Conservation (phyloP, 108 stramenopile genomes). For the Pseudonitzschia multiseries region DNA sequence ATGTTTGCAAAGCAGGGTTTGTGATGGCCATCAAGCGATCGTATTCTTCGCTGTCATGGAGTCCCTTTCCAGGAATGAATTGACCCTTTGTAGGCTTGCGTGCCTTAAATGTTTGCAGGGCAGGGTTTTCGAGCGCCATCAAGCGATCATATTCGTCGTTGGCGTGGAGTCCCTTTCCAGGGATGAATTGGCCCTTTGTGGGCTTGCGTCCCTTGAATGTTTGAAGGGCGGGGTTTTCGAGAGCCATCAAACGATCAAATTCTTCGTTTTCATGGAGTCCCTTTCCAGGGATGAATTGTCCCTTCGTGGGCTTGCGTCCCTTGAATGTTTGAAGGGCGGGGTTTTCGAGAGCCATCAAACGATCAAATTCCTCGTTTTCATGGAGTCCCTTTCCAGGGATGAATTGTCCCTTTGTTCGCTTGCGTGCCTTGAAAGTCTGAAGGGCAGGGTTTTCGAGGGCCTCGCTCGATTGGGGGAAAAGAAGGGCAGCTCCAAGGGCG, state of each 20-base stretch:
- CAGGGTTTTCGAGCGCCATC: too few relatives aligned
- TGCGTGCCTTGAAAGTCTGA: constrained; percentile 40
- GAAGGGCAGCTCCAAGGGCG: constrained; percentile 19
- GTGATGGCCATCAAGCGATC: constrained; percentile 38
- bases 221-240: too few relatives aligned
- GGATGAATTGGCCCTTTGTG: too few relatives aligned
- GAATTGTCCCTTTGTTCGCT: constrained; percentile 35
- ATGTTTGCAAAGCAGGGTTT: constrained; percentile 49
- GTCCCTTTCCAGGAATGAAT: constrained; percentile 7
- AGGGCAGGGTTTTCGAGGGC: constrained; percentile 45
- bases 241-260: too few relatives aligned
- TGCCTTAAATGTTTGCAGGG: too few relatives aligned
- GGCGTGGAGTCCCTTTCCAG: constrained; percentile 51
- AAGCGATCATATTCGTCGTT: constrained; percentile 37
- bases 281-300: constrained; percentile 49
- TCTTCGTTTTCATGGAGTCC: constrained; percentile 41
- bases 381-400: constrained; percentile 57
- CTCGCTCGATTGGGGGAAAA: constrained; percentile 15
- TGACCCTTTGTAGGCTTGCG: too few relatives aligned
- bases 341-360: constrained; percentile 17
- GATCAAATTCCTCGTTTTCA: constrained; percentile 25
- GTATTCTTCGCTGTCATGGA: constrained; percentile 16
- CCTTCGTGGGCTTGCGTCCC: constrained; percentile 32
- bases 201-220: too few relatives aligned
- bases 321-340: constrained; percentile 52